These are phyloP conservation scores for Ceratobasidium sp. DNA, from an alignment of 1,284 basidiomycete species.

Conservation along the genomic window DNA sequence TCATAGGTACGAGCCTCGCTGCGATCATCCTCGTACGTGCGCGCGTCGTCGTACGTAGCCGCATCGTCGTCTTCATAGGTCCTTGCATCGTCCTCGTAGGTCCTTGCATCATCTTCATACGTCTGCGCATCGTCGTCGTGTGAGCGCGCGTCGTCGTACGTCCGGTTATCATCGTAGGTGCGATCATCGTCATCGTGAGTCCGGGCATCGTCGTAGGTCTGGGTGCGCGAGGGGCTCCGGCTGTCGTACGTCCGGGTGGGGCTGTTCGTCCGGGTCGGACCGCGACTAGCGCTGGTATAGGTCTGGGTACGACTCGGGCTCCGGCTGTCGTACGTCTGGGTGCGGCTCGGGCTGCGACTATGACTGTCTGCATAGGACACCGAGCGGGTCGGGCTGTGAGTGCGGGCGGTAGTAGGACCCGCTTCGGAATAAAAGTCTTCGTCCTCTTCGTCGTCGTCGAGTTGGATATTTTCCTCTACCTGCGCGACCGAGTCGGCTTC, in stretches of 20 bases:
- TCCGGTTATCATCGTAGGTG: background rate
- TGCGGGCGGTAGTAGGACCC: conserved; percentile 26
- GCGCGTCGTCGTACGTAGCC: conserved; percentile 14
- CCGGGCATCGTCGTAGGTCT: background rate
- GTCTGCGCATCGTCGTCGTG: conserved; percentile 13
- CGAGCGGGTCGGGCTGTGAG: conserved; percentile 8
- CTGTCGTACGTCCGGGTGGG: conserved; percentile 21
- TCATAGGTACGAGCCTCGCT: conserved; percentile 35
- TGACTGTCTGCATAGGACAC: conserved; percentile 13
- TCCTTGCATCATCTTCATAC: conserved; percentile 14
- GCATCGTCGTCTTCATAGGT: conserved; percentile 27
- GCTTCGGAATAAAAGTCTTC: conserved; percentile 40
- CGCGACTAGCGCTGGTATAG: conserved; percentile 10
- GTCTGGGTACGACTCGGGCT: conserved; percentile 13
- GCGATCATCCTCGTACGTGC: conserved; percentile 23
- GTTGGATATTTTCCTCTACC: conserved; percentile 31
- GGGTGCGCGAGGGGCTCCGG: background rate
- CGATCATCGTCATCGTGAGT: conserved; percentile 23
- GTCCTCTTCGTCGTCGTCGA: conserved; percentile 42
- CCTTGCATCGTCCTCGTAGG: conserved; percentile 30
- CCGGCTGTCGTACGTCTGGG: conserved; percentile 15
- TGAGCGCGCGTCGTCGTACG: conserved; percentile 16
- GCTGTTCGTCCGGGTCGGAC: conserved; percentile 6
- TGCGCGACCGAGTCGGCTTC: conserved; percentile 38
- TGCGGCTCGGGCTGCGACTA: conserved; percentile 12